Evolutionary conservation across 345 rosid species (phyloP).

Genomic region (Eucalyptus tenuipes): DNA sequence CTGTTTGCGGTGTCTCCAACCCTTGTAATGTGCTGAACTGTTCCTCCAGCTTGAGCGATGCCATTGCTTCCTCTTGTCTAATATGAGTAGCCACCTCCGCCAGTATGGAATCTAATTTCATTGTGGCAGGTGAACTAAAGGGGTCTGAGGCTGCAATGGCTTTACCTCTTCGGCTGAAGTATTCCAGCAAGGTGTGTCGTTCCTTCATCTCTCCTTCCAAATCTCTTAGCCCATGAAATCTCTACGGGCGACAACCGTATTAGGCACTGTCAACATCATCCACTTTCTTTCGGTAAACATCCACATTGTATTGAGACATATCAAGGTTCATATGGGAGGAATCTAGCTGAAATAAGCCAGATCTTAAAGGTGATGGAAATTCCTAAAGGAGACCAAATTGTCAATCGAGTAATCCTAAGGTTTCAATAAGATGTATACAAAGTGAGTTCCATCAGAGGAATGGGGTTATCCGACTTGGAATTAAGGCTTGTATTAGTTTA

Average conservation of each 20-base stretch:
- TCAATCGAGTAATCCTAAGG: background rate
- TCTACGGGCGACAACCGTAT: background rate
- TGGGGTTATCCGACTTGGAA: background rate
- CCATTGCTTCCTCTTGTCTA: background rate
- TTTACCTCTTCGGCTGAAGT: background rate
- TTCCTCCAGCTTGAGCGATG: background rate
- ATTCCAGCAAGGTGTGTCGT: background rate
- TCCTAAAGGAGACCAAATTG: background rate
- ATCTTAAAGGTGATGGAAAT: background rate
- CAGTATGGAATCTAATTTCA: too few relatives aligned
- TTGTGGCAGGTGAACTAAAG: background rate
- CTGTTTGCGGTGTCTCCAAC: background rate
- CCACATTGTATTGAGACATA: background rate
- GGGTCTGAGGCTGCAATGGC: background rate
- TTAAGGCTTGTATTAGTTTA: background rate
- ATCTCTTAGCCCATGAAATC: background rate
- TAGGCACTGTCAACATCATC: background rate
- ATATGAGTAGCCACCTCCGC: background rate
- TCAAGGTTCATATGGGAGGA: background rate
- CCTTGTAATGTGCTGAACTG: background rate
- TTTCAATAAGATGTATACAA: too few relatives aligned
- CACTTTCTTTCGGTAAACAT: background rate
- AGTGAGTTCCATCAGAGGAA: background rate
- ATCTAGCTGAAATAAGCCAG: background rate
- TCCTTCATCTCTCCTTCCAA: background rate